phyloP scores from a whole-genome alignment of 1,284 basidiomycete species.

The Neonothopanus nambi region DNA sequence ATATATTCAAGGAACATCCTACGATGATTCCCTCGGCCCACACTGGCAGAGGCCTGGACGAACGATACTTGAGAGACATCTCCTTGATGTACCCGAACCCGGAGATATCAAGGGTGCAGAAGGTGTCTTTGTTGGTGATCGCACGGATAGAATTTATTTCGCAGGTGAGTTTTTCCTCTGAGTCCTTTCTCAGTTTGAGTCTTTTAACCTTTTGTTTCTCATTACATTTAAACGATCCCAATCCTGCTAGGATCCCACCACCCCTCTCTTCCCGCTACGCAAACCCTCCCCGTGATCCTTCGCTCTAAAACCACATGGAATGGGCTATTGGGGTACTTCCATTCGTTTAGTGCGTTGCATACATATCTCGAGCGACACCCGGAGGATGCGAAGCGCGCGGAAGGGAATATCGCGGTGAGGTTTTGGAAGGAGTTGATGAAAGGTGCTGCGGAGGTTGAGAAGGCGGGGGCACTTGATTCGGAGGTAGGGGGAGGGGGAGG shows the following conservation, averaged over 20 bases:
- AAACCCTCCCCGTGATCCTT: conserved; percentile 55
- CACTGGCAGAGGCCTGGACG: conserved; percentile 85
- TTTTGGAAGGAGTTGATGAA: conserved; percentile 57
- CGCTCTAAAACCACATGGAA: too few species aligned
- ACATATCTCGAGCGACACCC: conserved; percentile 69
- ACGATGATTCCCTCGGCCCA: conserved; percentile 58
- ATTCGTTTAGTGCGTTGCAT: conserved; percentile 74
- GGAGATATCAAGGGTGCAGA: conserved; percentile 22
- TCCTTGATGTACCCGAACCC: conserved; percentile 69
- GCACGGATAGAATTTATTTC: conserved; percentile 57
- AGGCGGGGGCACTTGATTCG: too few species aligned
- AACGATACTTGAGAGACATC: conserved; percentile 70
- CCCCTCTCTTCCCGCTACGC: conserved; percentile 39
- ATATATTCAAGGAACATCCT: conserved; percentile 61
- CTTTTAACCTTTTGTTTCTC: too few species aligned
- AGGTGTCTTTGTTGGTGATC: conserved; percentile 29
- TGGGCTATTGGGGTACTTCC: conserved; percentile 66
- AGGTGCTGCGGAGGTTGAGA: conserved; percentile 35
- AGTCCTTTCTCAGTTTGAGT: background rate
- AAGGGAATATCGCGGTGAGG: conserved; percentile 65
- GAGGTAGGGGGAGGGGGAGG: too few species aligned
- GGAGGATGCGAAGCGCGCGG: conserved; percentile 48
- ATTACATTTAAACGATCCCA: too few species aligned
- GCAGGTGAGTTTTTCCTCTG: conserved; percentile 37
- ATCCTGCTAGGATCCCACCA: conserved; percentile 26